phyloP scores from a whole-genome alignment of 106 monocot species.

The Narthecium ossifragum region DNA sequence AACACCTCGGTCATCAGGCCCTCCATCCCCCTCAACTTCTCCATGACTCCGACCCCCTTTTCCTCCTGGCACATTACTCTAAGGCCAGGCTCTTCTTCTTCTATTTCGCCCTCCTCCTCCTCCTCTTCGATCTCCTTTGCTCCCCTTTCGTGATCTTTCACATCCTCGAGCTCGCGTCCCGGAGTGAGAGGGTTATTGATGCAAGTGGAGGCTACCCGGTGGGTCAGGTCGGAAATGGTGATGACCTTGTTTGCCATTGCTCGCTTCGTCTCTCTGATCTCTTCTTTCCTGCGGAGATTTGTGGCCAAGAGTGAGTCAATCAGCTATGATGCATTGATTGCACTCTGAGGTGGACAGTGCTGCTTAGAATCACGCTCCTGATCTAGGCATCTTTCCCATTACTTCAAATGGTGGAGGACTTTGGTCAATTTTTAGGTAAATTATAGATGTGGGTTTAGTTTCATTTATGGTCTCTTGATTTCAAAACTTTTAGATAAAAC shows the following conservation, averaged over 20 bases:
- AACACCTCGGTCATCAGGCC: slow-evolving; percentile 64
- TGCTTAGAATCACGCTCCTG: no score
- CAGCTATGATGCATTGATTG: not conserved
- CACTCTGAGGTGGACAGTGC: not conserved
- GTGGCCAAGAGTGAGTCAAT: not conserved
- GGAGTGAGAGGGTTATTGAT: not conserved
- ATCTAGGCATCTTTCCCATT: no score
- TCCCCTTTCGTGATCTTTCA: not conserved
- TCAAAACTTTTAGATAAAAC: not conserved
- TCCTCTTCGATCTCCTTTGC: slow-evolving; percentile 13
- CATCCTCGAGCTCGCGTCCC: not conserved
- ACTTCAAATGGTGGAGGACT: not conserved
- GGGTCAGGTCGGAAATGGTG: slow-evolving; percentile 69
- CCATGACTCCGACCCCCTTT: not conserved
- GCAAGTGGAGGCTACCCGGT: slow-evolving; percentile 23
- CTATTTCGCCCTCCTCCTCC: slow-evolving; percentile 13
- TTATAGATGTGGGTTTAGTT: not conserved
- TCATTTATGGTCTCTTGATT: not conserved
- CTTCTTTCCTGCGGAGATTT: slow-evolving; percentile 2
- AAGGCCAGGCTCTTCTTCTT: slow-evolving; percentile 4
- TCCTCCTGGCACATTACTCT: slow-evolving; percentile 9
- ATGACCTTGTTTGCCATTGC: slow-evolving; percentile 17
- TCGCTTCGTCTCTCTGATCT: not conserved
- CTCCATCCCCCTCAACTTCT: slow-evolving; percentile 37
- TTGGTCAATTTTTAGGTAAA: not conserved